Conservation (phyloP, 106 monocot genomes). For the Dioscorea zingiberensis region DNA sequence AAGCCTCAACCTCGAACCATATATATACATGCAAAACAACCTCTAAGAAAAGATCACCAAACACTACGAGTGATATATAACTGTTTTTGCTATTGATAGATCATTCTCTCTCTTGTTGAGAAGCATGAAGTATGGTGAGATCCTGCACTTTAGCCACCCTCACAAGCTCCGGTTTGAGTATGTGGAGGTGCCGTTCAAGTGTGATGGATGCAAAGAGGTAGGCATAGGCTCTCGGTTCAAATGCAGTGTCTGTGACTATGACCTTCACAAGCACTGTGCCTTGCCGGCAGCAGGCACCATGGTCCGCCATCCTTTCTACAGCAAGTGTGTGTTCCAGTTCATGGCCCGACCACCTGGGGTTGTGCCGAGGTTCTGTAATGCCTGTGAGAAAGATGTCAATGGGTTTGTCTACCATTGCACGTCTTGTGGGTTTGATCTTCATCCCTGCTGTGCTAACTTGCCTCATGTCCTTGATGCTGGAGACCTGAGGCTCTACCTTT, state of each 20-base stretch:
- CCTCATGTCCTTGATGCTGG: slow-evolving; percentile 73
- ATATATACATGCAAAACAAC: background rate
- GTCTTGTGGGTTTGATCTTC: slow-evolving; percentile 85
- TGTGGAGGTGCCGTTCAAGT: slow-evolving; percentile 77
- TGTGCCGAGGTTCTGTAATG: slow-evolving; percentile 73
- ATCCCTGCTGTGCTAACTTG: slow-evolving; percentile 90
- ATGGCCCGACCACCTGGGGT: slow-evolving; percentile 60
- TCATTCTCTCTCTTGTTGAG: no score
- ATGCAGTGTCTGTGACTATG: slow-evolving; percentile 79
- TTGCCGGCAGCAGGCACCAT: slow-evolving; percentile 21
- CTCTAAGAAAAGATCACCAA: background rate
- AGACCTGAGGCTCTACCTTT: slow-evolving; percentile 40
- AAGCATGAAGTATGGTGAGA: slow-evolving; percentile 82
- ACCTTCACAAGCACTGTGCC: slow-evolving; percentile 92
- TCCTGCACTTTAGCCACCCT: slow-evolving; percentile 87
- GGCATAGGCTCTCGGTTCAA: slow-evolving; percentile 90
- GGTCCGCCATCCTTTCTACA: slow-evolving; percentile 78
- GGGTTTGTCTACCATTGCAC: slow-evolving; percentile 87
- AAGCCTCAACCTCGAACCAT: background rate
- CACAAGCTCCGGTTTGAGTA: slow-evolving; percentile 73
- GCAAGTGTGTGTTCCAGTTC: slow-evolving; percentile 79
- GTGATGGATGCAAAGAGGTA: slow-evolving; percentile 91
- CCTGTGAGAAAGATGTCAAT: slow-evolving; percentile 58
- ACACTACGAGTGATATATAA: background rate
- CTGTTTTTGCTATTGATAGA: no score